Conservation (phyloP, 768 basidiomycete genomes). For the Mycena amicta region DNA sequence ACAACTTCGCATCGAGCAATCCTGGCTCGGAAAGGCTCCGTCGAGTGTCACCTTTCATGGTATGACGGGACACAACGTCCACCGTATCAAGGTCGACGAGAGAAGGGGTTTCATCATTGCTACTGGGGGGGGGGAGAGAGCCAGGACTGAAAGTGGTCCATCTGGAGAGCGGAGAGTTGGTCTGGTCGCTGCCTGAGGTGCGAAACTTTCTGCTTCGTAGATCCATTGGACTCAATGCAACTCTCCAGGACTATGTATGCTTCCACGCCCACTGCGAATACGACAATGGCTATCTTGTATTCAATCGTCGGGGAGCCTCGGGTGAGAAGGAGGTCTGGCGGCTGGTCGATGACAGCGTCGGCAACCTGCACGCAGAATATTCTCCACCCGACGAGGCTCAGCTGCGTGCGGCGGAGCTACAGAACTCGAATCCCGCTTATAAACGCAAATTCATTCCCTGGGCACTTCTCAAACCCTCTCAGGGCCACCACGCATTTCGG, state of each 20-base stretch:
- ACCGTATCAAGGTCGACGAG: constrained; percentile 80
- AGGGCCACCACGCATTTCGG: constrained; percentile 57
- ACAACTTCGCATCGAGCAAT: constrained; percentile 45
- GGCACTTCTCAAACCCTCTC: constrained; percentile 50
- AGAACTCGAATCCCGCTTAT: constrained; percentile 19
- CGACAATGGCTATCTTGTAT: constrained; percentile 67
- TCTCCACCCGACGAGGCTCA: constrained; percentile 37
- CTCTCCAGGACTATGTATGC: constrained; percentile 51
- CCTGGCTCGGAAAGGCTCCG: constrained; percentile 58
- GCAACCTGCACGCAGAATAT: constrained; percentile 19
- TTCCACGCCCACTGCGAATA: constrained; percentile 74
- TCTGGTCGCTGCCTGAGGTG: constrained; percentile 68
- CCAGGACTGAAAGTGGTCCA: constrained; percentile 67
- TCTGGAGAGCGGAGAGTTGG: constrained; percentile 43
- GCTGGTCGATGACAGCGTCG: constrained; percentile 36
- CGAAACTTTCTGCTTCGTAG: constrained; percentile 16
- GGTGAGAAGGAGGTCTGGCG: constrained; percentile 76
- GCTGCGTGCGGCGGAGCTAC: constrained; percentile 15
- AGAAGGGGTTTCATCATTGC: constrained; percentile 58
- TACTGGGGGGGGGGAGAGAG: constrained; percentile 39
- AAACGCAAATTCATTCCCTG: constrained; percentile 64
- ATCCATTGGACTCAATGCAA: constrained; percentile 7
- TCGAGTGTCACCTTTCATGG: constrained; percentile 40
- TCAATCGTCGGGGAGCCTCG: constrained; percentile 51
- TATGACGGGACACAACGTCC: constrained; percentile 44